A percentile compares a stretch with the other conserved stretches of the same genome.
Evolutionary conservation across 306 rosid species (phyloP).

Genomic region (Vicia sativa): DNA sequence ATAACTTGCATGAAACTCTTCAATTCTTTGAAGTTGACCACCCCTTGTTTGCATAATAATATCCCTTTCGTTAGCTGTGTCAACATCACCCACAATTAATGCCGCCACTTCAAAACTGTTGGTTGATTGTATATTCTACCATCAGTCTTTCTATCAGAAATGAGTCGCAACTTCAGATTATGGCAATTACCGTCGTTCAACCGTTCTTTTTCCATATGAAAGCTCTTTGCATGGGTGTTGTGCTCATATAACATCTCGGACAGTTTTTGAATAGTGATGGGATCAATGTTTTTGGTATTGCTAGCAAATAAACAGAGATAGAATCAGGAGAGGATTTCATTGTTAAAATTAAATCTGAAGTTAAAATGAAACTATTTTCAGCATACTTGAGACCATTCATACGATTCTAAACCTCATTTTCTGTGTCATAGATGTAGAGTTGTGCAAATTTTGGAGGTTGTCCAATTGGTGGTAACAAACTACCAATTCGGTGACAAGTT

Average conservation of each 20-base stretch:
- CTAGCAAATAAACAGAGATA: neutral
- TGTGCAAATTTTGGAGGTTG: neutral
- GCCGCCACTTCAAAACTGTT: neutral
- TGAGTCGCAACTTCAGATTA: neutral
- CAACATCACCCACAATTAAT: too few relatives aligned
- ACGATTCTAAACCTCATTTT: neutral
- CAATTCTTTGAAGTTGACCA: neutral
- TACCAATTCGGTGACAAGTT: neutral
- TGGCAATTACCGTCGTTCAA: neutral
- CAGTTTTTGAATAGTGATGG: fast-evolving
- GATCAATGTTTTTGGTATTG: fast-evolving
- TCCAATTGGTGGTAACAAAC: too few relatives aligned
- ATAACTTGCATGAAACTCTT: neutral
- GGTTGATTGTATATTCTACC: neutral
- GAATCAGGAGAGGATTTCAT: fast-evolving
- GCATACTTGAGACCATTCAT: neutral
- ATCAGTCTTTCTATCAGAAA: neutral
- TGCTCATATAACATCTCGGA: too few relatives aligned
- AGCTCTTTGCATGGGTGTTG: neutral
- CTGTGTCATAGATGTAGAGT: neutral
- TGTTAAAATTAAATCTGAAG: too few relatives aligned
- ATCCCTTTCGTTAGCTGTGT: neutral
- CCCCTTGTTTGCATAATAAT: neutral
- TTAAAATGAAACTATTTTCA: too few relatives aligned
- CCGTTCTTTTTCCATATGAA: neutral